Evolutionary conservation across 2,329 filamentous ascomycete species (phyloP).

Genomic region (Hypoxylon sp.): DNA sequence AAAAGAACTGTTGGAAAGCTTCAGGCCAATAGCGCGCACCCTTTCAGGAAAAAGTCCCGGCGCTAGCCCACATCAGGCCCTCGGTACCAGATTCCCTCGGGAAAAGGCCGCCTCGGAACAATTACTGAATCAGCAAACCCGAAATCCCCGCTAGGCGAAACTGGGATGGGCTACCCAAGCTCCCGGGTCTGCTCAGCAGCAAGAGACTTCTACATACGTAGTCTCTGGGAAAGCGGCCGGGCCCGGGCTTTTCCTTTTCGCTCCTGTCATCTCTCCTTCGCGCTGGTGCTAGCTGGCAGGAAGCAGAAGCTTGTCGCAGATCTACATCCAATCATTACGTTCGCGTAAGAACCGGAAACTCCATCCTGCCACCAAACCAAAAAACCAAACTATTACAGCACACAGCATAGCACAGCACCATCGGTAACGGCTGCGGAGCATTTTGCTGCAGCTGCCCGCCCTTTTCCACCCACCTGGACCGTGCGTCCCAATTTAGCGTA

Average conservation of each 20-base stretch:
- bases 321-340: no score
- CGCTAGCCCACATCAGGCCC: conserved; percentile 1
- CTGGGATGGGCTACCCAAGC: conserved; percentile 35
- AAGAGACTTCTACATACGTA: not conserved
- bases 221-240: conserved; percentile 12
- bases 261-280: not conserved
- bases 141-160: conserved; percentile 28
- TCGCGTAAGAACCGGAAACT: conserved; percentile 6
- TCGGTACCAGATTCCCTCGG: conserved; percentile 25
- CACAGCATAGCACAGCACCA: no score
- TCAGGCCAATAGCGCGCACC: not conserved
- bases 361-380: not conserved
- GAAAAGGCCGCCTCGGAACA: conserved; percentile 11
- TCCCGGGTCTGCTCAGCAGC: conserved; percentile 30
- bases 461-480: conserved; percentile 20
- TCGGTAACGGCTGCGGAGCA: conserved; percentile 27
- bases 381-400: not conserved
- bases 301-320: conserved; percentile 26
- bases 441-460: conserved; percentile 27
- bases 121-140: conserved; percentile 25
- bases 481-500: no score
- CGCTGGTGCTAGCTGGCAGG: not conserved
- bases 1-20: not conserved
- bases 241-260: conserved; percentile 15
- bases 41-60: conserved; percentile 2